Evolutionary conservation across 164 flowering plant species (phyloP).

Genomic region (grape (Vitis vinifera)): DNA sequence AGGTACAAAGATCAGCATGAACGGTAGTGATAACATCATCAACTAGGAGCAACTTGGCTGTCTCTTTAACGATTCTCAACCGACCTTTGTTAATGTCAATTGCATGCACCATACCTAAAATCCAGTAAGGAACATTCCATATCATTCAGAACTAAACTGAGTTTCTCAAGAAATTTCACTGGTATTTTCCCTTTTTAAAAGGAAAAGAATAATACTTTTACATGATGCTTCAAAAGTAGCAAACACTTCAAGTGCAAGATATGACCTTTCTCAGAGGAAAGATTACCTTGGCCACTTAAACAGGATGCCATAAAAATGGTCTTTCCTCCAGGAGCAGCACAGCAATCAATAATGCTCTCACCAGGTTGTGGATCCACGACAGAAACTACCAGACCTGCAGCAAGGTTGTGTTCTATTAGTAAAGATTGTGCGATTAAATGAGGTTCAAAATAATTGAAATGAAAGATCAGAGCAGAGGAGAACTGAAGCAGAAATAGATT

Average conservation of each 20-base stretch:
- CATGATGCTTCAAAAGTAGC: not conserved
- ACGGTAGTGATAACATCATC: slow-evolving; percentile 55
- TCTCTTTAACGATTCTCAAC: slow-evolving; percentile 76
- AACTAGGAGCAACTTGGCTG: slow-evolving; percentile 70
- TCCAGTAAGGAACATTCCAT: not conserved
- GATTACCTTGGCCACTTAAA: slow-evolving; percentile 63
- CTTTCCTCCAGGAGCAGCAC: slow-evolving; percentile 99
- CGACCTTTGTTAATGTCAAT: slow-evolving; percentile 82
- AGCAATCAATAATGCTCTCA: slow-evolving; percentile 76
- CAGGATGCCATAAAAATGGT: slow-evolving; percentile 87
- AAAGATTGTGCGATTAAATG: not conserved
- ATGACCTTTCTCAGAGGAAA: not conserved
- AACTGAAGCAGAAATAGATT: no score
- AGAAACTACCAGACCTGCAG: slow-evolving; percentile 79
- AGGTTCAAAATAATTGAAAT: not conserved
- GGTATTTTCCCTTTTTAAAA: not conserved
- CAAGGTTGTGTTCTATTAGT: not conserved
- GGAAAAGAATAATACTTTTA: not conserved
- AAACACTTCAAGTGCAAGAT: not conserved
- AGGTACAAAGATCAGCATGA: slow-evolving; percentile 69
- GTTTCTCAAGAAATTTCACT: not conserved
- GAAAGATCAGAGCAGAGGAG: not conserved
- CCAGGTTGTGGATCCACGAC: slow-evolving; percentile 86
- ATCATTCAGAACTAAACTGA: not conserved
- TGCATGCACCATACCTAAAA: slow-evolving; percentile 73